Conservation (phyloP, 169 alveolate species). For the Theileria parva region DNA sequence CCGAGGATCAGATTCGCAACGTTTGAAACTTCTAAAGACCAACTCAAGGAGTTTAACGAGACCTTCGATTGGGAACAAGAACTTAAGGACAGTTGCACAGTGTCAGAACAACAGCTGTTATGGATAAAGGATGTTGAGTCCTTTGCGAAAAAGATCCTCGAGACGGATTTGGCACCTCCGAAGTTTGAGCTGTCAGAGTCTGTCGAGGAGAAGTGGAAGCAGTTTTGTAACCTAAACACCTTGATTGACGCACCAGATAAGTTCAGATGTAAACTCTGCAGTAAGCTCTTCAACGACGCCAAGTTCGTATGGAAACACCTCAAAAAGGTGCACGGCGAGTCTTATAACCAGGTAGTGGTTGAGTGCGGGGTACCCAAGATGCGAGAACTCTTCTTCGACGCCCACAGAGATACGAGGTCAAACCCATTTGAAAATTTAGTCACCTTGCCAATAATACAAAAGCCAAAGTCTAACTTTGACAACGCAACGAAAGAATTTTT, state of each 20-base stretch:
- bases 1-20: conserved; percentile 52
- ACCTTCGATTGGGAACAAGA: conserved; percentile 58
- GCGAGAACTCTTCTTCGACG: conserved; percentile 50
- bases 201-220: conserved; percentile 67
- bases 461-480: conserved; percentile 41
- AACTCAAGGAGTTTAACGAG: neutral
- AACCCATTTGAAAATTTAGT: conserved; percentile 63
- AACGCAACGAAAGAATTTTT: conserved; percentile 32
- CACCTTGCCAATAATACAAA: conserved; percentile 41
- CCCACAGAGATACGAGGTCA: conserved; percentile 53
- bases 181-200: conserved; percentile 35
- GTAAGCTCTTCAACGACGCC: conserved; percentile 66
- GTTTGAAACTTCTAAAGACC: neutral
- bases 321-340: conserved; percentile 43
- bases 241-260: conserved; percentile 64
- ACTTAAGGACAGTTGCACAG: conserved; percentile 32
- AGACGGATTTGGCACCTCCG: conserved; percentile 53
- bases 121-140: conserved; percentile 67
- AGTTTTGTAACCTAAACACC: conserved; percentile 64
- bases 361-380: conserved; percentile 65
- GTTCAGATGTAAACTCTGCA: conserved; percentile 59
- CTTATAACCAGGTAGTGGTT: conserved; percentile 49
- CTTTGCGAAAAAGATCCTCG: conserved; percentile 50
- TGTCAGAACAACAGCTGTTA: conserved; percentile 58
- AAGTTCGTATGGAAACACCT: conserved; percentile 70